phyloP scores from a whole-genome alignment of 768 basidiomycete species.

The Hortiboletus campestris region DNA sequence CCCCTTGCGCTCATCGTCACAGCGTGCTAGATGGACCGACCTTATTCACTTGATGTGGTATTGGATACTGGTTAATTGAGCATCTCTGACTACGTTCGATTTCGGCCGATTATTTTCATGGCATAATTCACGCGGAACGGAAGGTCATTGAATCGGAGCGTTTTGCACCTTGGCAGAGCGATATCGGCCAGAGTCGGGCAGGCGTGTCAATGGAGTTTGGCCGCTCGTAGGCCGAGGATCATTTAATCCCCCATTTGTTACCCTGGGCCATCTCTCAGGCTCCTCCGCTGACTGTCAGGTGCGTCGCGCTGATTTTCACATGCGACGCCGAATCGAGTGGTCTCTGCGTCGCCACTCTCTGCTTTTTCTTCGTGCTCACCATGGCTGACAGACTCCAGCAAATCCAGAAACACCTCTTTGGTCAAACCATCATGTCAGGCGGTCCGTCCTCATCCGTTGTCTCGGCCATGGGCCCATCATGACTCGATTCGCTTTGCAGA shows the following conservation, averaged over 20 bases:
- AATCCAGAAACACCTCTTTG: constrained; percentile 51
- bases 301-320: constrained; percentile 7
- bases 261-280: background rate
- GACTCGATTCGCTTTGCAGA: constrained; percentile 41
- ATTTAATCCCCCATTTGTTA: background rate
- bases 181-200: constrained; percentile 10
- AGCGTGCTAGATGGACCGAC: too few species aligned
- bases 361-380: constrained; percentile 5
- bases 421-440: constrained; percentile 45
- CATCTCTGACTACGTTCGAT: background rate
- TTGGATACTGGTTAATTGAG: constrained; percentile 22
- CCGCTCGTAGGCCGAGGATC: background rate
- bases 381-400: constrained; percentile 65
- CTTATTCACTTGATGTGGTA: constrained; percentile 9
- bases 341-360: background rate
- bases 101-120: background rate
- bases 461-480: background rate
- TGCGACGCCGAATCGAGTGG: constrained; percentile 1
- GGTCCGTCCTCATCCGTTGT: constrained; percentile 40
- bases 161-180: background rate
- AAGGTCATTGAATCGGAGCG: background rate
- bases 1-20: background rate
- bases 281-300: background rate
- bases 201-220: background rate
- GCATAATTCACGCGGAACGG: too few species aligned